Conservation (phyloP, 225 moss, liverwort and hornwort species). For the Anthoceros angustus region DNA sequence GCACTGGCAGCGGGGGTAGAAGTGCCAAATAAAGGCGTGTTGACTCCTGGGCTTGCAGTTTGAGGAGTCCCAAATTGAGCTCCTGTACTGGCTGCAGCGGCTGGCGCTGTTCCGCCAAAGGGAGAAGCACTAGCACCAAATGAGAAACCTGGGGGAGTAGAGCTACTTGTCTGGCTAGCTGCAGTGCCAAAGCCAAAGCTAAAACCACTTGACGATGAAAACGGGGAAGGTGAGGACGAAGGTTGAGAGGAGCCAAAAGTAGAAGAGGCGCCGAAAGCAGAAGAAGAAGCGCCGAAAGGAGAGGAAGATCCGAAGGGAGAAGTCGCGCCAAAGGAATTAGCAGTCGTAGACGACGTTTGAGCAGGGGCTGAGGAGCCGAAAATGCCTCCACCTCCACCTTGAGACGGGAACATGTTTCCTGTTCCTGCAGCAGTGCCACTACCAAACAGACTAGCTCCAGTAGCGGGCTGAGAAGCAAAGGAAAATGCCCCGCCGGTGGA, state of each 20-base stretch:
- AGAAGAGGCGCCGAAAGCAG: background rate
- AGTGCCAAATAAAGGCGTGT: conserved; percentile 6
- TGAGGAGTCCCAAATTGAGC: background rate
- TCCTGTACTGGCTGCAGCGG: background rate
- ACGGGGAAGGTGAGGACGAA: too few relatives aligned
- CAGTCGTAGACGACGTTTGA: conserved; percentile 11
- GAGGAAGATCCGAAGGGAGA: conserved; percentile 8
- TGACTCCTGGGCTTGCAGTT: too few relatives aligned
- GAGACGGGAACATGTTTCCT: background rate
- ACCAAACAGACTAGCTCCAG: background rate
- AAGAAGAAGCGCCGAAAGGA: conserved; percentile 15
- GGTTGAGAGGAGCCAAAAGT: background rate
- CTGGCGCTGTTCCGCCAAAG: background rate
- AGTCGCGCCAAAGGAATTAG: conserved; percentile 13
- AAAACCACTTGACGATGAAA: background rate
- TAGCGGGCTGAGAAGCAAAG: conserved; percentile 6
- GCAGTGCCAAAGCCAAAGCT: background rate
- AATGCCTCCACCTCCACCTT: background rate
- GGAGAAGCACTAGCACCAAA: too few relatives aligned
- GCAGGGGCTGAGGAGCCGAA: conserved; percentile 23
- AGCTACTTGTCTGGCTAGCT: too few relatives aligned
- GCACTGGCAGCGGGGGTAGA: conserved; percentile 11
- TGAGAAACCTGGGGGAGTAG: too few relatives aligned
- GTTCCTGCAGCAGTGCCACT: background rate
- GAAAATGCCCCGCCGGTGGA: background rate